A percentile compares a stretch with the other conserved stretches of the same genome.
These are phyloP conservation scores for Ophiocordyceps camponoti-leonardi DNA, from an alignment of 2,329 filamentous ascomycete species.

Conservation along the genomic window DNA sequence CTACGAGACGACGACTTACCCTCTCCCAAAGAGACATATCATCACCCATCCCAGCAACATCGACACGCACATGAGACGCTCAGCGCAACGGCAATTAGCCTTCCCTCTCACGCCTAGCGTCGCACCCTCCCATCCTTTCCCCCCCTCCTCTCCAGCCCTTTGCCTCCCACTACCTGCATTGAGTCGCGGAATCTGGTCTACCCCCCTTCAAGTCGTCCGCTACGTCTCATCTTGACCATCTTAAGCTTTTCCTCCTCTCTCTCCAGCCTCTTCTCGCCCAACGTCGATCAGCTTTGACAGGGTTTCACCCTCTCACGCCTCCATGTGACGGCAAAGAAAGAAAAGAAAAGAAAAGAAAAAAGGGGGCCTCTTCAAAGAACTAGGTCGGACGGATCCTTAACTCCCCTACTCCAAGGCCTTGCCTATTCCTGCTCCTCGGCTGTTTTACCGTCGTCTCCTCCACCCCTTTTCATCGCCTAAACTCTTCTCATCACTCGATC, in stretches of 20 bases:
- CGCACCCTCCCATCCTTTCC: neutral
- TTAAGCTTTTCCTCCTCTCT: neutral
- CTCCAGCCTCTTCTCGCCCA: neutral
- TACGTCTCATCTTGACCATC: neutral
- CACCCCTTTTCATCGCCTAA: neutral
- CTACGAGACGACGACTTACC: too few relatives aligned
- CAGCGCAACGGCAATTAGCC: neutral
- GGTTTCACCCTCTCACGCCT: neutral
- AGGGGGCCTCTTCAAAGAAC: neutral
- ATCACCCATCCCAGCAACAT: neutral
- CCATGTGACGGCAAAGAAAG: neutral
- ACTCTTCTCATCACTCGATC: neutral
- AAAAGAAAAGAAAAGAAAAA: neutral
- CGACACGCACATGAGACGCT: neutral
- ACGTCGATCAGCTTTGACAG: neutral
- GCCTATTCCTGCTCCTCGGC: neutral
- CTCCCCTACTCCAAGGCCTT: neutral
- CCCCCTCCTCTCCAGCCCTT: neutral
- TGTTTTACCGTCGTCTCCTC: neutral
- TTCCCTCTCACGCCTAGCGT: neutral
- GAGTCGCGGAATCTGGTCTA: neutral
- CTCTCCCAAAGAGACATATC: neutral
- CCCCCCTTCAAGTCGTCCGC: neutral
- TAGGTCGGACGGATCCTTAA: constrained; percentile 1
- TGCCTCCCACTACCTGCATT: neutral